These are phyloP conservation scores for Pichia kluyveri DNA, from an alignment of 805 yeast species.

Conservation along the genomic window DNA sequence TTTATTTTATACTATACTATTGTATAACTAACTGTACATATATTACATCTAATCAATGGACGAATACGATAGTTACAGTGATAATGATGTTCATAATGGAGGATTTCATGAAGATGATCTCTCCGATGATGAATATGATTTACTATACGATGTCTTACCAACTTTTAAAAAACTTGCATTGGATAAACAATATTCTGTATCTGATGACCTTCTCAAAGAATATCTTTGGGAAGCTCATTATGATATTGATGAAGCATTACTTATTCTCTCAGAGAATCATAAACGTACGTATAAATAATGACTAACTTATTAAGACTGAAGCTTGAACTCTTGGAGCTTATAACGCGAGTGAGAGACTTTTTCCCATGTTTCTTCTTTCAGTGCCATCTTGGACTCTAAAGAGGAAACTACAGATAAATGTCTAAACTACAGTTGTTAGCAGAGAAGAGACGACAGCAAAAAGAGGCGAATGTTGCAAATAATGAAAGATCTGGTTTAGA, in stretches of 20 bases:
- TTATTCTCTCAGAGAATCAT: conserved; percentile 2
- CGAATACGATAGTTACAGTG: neutral
- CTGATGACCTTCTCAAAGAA: conserved; percentile 7
- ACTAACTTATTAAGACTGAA: no score
- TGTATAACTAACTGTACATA: neutral
- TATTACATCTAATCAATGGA: neutral
- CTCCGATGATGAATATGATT: conserved; percentile 32
- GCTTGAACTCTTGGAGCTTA: neutral
- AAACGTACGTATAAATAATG: conserved; percentile 7
- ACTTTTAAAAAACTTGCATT: neutral
- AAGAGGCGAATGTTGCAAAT: neutral
- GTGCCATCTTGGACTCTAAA: no score
- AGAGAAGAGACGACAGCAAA: neutral
- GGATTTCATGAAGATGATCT: conserved; percentile 28
- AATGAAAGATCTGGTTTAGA: neutral
- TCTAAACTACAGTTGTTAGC: conserved; percentile 15
- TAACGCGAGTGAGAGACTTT: neutral
- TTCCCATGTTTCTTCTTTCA: neutral
- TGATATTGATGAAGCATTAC: conserved; percentile 7
- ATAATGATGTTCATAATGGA: conserved; percentile 5
- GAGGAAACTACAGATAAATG: conserved; percentile 1
- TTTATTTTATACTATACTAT: no score
- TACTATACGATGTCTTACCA: conserved; percentile 11
- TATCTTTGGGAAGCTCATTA: conserved; percentile 10
- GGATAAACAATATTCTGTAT: neutral